Evolutionary conservation across 768 basidiomycete species (phyloP), one percentile per base, ranked within the genome.

Genomic region (Leucosporidium yakuticum): DNA sequence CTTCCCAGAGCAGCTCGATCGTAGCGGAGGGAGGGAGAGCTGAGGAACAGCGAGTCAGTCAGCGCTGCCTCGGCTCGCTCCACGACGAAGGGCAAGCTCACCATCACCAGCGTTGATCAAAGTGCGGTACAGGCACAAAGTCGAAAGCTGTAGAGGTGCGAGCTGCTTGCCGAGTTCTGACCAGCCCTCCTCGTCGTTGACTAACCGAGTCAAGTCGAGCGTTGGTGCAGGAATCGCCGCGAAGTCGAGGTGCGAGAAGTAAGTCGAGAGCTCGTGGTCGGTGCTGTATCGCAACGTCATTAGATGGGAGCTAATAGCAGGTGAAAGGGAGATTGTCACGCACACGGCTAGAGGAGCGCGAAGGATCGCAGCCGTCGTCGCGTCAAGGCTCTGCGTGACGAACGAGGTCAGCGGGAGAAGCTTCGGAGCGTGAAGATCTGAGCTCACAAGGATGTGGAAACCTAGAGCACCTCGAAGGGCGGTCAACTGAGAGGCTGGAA

Each of bases 81-180:
- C 34, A 12, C 12, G 12, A 15, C 14, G 14, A 44, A 15, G 8
- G 39, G 14, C 39, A 8, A 2, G 39, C 39, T 44, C 39, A 44
- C 39, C 39, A 44, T 44, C 14, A 3, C 39, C 39, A 15, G 39
- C n/a, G 51, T 53, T n/a, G 51, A 53, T 27, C n/a, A 53, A 27
- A 15, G 23, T 27, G 21, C 51, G 51, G 51, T 53, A 27, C 4
- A 53, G 51, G 51, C 23, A 9, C 11, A 27, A 17, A 8, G 15
- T 23, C 9, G 51, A 23, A 4, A 53, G 23, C 21, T 23, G 23
- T 23, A 53, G 9, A 27, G 51, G 51, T 9, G 11, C 51, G 51
- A 53, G 51, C 21, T 53, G 51, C 51, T 53, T 53, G 51, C 51
- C 51, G 51, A 53, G 51, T 15, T 53, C 51, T 8, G 51, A n/a